Base-by-base conservation (phyloP, 805 yeast genomes). In the Spathaspora sp. region DNA sequence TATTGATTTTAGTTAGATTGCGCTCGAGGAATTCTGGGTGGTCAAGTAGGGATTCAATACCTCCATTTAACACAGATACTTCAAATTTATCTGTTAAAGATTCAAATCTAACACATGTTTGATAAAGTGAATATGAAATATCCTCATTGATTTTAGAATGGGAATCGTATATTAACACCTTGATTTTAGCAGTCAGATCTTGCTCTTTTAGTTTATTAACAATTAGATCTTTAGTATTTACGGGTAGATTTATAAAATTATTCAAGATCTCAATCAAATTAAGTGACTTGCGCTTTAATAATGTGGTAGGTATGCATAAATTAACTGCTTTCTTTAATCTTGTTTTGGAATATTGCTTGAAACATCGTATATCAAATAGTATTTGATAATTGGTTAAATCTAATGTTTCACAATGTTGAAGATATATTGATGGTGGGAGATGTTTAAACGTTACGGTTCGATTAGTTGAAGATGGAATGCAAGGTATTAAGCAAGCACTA, bases 241-340 rank as follows among this genome's bases (percentile, higher is more conserved):
- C 53, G 1, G 69, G 58, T 28, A 70, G 56, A 42, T 60, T 65
- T 53, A 67, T 63, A 7, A 73, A 60, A 35, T 66, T 64, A 23
- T 75, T 51, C 19, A 75, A 65, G 10, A 42, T 42, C 29, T 68
- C 68, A 6, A 55, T 52, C 31, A 76, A 54, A 48, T 60, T 65
- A 49, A 68, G 70, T 29, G 72, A 64, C 42, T 60, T 63, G 47
- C 80, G 56, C 54, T 75, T 75, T 31, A 76, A 56, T 23, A 76
- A 63, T 1, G 80, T 76, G 2, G 78, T 67, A 10, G 80, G 80
- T 12, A 76, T 60, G 54, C 79, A 75, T 16, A 74, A 59, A 54
- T 75, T 73, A 52, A 69, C 55, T 18, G 80, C 59, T 23, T 60
- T 53, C 12, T 51, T 54, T 14, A 76, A 50, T 49, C 71, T 68